Percentiles rank a stretch among this genome's conserved stretches.
Evolutionary conservation across 306 rosid species (phyloP).

Genomic region (Dryas octopetala): DNA sequence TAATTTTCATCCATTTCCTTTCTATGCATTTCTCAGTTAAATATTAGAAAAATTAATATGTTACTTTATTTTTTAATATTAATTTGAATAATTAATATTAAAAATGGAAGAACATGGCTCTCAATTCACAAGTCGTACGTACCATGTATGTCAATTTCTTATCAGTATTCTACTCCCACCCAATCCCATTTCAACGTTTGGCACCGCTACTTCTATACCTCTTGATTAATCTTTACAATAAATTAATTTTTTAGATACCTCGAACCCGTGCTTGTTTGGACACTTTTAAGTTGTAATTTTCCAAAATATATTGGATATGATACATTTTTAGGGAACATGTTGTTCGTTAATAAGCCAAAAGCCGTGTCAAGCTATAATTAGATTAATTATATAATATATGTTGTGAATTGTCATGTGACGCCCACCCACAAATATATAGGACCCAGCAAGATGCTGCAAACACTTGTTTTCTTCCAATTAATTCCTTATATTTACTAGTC

Average conservation of each 20-base stretch:
- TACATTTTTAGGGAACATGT: constrained; percentile 26
- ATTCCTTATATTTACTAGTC: not conserved
- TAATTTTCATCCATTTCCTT: constrained; percentile 17
- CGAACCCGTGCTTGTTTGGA: not conserved
- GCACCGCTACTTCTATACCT: constrained; percentile 14
- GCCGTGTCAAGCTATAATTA: not conserved
- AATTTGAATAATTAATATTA: not conserved
- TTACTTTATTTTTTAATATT: too few relatives aligned
- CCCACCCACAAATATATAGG: not conserved
- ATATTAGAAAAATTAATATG: not conserved
- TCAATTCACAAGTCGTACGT: constrained; percentile 22
- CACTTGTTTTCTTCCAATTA: not conserved
- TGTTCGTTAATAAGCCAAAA: not conserved
- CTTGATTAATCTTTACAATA: not conserved
- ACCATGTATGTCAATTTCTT: not conserved
- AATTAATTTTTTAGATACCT: not conserved
- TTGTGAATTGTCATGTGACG: constrained; percentile 18
- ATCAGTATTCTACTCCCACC: not conserved
- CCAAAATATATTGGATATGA: constrained; percentile 5
- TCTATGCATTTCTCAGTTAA: not conserved
- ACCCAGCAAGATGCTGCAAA: constrained; percentile 8
- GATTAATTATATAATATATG: not conserved
- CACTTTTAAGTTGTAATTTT: not conserved
- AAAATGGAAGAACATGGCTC: constrained; percentile 27
- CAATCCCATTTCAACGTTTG: constrained; percentile 8